Base-by-base conservation (phyloP, 2,329 filamentous ascomycete species). In the Colletotrichum liaoningense region DNA sequence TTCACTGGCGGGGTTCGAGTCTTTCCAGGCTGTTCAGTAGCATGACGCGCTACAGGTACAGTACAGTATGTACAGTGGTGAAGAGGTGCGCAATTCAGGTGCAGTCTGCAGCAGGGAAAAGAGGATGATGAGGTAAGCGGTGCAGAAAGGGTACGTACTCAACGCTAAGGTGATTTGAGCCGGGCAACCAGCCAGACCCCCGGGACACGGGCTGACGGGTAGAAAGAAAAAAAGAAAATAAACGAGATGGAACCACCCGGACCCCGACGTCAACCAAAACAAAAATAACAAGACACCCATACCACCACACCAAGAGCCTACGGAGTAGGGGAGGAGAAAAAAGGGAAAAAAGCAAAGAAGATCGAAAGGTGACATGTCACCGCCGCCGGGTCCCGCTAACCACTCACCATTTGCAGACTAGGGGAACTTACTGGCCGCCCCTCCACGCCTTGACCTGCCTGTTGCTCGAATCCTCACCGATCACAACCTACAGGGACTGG, bases 1-100 rank as follows among this genome's bases (percentile, higher is more conserved):
- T 46, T 64, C 66, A 22, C 60, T 73, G 70, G 70, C 59, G 69
- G 70, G 70, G 70, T 69, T 56, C 55, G 65, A 55, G 49, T 24
- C 22, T 22, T 28, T 14, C 3, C 24, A 55, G 49, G 19, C 22
- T 22, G 46, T 16, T 5, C 24, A 7, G 66, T 66, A 65, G 65
- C 55, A 73, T 73, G 70, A 69, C 55, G 70, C 70, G 60, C 70
- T 65, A 69, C 7, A 5, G 14, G 38, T 42, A 42, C 14, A 7
- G 38, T 16, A 16, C n/a, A n/a, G n/a, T n/a, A n/a, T n/a, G 38
- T 42, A 42, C 14, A 7, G 38, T 16, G 7, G 14, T 14, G 30
- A 33, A n/a, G 38, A 2, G 33, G 24, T 38, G 24, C 28, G 30
- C 42, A 11, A 4, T n/a, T 19, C 14, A 38, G 35, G n/a, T 33